phyloP scores from a whole-genome alignment of 495 filamentous ascomycete species.

The Margaritispora aquatica region DNA sequence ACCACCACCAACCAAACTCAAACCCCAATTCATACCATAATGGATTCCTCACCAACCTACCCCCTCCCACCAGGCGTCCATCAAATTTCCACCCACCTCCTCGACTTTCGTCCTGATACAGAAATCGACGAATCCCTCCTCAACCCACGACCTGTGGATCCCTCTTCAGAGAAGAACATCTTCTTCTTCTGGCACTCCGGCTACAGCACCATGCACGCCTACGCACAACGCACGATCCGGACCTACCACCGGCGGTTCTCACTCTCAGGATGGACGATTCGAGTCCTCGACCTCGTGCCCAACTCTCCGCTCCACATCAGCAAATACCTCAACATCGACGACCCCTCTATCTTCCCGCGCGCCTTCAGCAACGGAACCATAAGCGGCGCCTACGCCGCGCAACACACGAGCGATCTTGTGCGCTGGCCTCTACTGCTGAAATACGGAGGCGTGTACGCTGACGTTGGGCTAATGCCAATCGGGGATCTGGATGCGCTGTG shows the following conservation, averaged over 20 bases:
- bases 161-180: conserved; percentile 38
- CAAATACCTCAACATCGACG: conserved; percentile 40
- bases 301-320: conserved; percentile 39
- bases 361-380: conserved; percentile 43
- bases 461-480: conserved; percentile 49
- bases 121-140: conserved; percentile 38
- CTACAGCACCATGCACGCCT: conserved; percentile 39
- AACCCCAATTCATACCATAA: background rate
- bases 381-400: conserved; percentile 38
- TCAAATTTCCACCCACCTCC: conserved; percentile 24
- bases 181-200: conserved; percentile 53
- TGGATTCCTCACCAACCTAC: conserved; percentile 15
- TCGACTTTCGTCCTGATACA: conserved; percentile 40
- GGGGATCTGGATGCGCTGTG: conserved; percentile 48
- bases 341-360: conserved; percentile 36
- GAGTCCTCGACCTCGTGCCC: conserved; percentile 39
- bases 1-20: background rate
- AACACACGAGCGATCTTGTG: conserved; percentile 51
- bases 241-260: conserved; percentile 47
- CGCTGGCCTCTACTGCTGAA: conserved; percentile 46
- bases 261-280: conserved; percentile 45
- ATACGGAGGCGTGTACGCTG: conserved; percentile 51
- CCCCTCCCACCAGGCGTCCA: conserved; percentile 29
- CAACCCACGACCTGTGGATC: background rate
- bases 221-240: conserved; percentile 48